Evolutionary conservation across 169 alveolate species (phyloP).

Genomic region (Babesia sp.): DNA sequence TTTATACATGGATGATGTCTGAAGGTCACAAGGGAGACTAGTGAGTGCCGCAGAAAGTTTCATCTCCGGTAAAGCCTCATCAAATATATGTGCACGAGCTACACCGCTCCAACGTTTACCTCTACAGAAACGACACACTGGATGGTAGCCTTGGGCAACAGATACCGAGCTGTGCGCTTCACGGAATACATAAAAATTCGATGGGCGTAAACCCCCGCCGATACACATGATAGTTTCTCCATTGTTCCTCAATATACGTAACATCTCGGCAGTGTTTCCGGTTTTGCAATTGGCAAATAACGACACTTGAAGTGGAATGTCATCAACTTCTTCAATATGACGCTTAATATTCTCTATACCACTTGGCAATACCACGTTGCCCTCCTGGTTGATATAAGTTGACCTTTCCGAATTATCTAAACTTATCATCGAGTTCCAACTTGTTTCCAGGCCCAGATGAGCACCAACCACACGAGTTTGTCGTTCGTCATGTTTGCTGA

Average conservation of each 20-base stretch:
- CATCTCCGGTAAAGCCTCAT: conserved; percentile 53
- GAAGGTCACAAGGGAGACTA: conserved; percentile 57
- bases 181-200: conserved; percentile 48
- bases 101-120: conserved; percentile 70
- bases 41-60: conserved; percentile 62
- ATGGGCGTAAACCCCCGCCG: conserved; percentile 57
- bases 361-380: conserved; percentile 64
- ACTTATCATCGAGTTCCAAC: conserved; percentile 81
- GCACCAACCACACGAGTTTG: conserved; percentile 72
- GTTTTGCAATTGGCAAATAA: conserved; percentile 41
- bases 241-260: conserved; percentile 46
- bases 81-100: conserved; percentile 52
- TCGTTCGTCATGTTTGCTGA: conserved; percentile 73
- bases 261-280: conserved; percentile 56
- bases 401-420: conserved; percentile 57
- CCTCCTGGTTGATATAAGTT: conserved; percentile 62
- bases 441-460: conserved; percentile 78
- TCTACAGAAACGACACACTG: conserved; percentile 64
- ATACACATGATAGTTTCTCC: conserved; percentile 69
- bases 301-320: conserved; percentile 65
- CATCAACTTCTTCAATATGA: conserved; percentile 66
- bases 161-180: conserved; percentile 59
- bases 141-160: conserved; percentile 65
- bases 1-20: conserved; percentile 51
- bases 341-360: conserved; percentile 66